Conservation (phyloP, 106 monocot species). For the Apostasia ramifera region DNA sequence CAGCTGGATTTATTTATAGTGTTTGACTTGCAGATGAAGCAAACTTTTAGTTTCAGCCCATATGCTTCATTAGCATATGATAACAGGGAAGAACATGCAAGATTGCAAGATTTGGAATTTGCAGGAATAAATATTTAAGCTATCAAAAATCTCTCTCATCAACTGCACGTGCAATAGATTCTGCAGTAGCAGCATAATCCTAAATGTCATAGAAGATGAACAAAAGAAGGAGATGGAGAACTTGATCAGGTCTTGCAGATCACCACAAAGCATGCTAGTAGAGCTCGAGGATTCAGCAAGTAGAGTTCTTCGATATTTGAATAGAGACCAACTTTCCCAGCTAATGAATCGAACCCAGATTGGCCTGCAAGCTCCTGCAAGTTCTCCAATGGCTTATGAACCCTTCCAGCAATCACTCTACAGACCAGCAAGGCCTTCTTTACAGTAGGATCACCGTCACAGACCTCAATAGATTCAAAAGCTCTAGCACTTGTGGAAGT, state of each 20-base stretch:
- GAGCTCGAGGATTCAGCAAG: slow-evolving; percentile 73
- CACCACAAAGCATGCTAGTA: slow-evolving; percentile 77
- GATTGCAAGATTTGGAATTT: too few species aligned
- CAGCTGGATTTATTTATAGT: too few species aligned
- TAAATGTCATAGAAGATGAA: neutral
- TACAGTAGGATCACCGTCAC: slow-evolving; percentile 29
- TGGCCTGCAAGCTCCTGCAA: slow-evolving; percentile 42
- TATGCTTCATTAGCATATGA: too few species aligned
- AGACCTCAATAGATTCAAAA: slow-evolving; percentile 52
- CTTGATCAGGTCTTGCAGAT: slow-evolving; percentile 58
- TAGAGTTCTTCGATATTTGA: slow-evolving; percentile 81
- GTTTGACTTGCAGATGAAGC: too few species aligned
- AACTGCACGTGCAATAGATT: too few species aligned
- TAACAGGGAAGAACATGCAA: too few species aligned
- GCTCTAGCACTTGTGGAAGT: slow-evolving; percentile 90
- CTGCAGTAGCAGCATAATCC: too few species aligned
- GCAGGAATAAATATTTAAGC: too few species aligned
- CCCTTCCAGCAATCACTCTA: slow-evolving; percentile 84
- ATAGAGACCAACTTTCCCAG: slow-evolving; percentile 72
- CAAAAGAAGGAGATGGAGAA: neutral
- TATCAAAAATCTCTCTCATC: too few species aligned
- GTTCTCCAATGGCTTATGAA: slow-evolving; percentile 82
- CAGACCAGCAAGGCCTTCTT: slow-evolving; percentile 81
- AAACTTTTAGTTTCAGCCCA: too few species aligned
- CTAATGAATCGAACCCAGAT: slow-evolving; percentile 71